Percentiles rank a stretch among this genome's conserved stretches.
Evolutionary conservation across 179 eudicot species (phyloP).

Genomic region (Carnegiea gigantea): DNA sequence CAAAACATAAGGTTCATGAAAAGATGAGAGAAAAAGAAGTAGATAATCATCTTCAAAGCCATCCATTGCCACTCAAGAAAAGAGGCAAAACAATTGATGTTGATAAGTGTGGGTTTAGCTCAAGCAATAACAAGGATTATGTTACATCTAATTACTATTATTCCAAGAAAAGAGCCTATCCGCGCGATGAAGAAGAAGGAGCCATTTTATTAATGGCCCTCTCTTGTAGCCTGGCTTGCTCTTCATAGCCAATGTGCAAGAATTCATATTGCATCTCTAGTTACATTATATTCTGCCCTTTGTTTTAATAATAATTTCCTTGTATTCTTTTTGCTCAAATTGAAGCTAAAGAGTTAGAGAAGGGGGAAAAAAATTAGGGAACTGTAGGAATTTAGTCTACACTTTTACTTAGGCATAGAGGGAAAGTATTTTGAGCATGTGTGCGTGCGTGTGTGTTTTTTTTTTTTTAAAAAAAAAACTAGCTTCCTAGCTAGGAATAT

Average conservation of each 20-base stretch:
- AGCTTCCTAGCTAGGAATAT: too few species aligned
- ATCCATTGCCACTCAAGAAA: conserved; percentile 35
- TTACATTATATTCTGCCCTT: not conserved
- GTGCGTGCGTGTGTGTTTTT: too few species aligned
- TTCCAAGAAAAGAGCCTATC: conserved; percentile 19
- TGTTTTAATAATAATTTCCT: conserved; percentile 5
- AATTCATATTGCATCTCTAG: too few species aligned
- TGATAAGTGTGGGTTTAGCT: not conserved
- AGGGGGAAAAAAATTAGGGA: too few species aligned
- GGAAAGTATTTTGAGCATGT: too few species aligned
- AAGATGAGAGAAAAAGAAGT: not conserved
- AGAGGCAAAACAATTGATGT: conserved; percentile 25
- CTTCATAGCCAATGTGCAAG: conserved; percentile 12
- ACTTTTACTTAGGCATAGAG: too few species aligned
- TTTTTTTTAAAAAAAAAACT: too few species aligned
- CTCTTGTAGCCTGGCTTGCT: conserved; percentile 37
- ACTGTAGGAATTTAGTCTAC: too few species aligned
- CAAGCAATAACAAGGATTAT: conserved; percentile 22
- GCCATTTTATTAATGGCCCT: conserved; percentile 40
- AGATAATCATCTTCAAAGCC: not conserved
- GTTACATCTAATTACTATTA: conserved; percentile 1
- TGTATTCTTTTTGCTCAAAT: not conserved
- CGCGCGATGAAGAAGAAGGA: conserved; percentile 39
- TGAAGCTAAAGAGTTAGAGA: too few species aligned
- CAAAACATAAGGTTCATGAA: not conserved